phyloP scores from a whole-genome alignment of 1,284 basidiomycete genomes.

The Cutaneotrichosporon dermatis region DNA sequence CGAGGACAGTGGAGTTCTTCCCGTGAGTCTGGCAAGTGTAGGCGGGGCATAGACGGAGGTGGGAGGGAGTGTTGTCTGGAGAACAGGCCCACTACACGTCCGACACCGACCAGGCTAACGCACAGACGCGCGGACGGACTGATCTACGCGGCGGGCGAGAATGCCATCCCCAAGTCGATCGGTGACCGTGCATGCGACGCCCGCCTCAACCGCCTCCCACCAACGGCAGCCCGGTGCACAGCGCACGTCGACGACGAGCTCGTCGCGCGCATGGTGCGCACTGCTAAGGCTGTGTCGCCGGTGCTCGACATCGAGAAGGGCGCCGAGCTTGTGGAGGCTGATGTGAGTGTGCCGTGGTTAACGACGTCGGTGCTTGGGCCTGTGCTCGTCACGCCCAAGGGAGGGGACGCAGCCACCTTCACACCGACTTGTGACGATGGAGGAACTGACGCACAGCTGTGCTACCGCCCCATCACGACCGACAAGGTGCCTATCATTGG shows the following conservation, averaged over 20 bases:
- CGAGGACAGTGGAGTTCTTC: constrained; percentile 15
- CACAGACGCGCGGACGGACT: constrained; percentile 10
- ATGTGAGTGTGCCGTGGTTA: constrained; percentile 14
- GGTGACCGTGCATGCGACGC: constrained; percentile 9
- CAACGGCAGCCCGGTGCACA: constrained; percentile 2
- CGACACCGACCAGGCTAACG: neutral
- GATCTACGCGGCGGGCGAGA: constrained; percentile 17
- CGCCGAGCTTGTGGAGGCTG: constrained; percentile 13
- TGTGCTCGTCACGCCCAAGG: no score
- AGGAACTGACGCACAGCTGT: constrained; percentile 6
- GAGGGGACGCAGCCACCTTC: no score
- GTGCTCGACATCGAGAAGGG: constrained; percentile 9
- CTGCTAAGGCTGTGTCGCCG: constrained; percentile 5
- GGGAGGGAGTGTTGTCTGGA: no score
- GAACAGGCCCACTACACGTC: no score
- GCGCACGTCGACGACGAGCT: constrained; percentile 9
- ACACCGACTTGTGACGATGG: no score
- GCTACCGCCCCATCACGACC: constrained; percentile 13
- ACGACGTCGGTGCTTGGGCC: no score
- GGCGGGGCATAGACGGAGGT: no score
- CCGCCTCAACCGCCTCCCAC: constrained; percentile 10
- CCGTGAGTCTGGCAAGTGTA: constrained; percentile 5
- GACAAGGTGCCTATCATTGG: constrained; percentile 15
- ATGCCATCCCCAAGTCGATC: constrained; percentile 5
- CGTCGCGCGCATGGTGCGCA: constrained; percentile 12